Conservation (phyloP, 257 asterid species). For the Solanum ossicruentum region DNA sequence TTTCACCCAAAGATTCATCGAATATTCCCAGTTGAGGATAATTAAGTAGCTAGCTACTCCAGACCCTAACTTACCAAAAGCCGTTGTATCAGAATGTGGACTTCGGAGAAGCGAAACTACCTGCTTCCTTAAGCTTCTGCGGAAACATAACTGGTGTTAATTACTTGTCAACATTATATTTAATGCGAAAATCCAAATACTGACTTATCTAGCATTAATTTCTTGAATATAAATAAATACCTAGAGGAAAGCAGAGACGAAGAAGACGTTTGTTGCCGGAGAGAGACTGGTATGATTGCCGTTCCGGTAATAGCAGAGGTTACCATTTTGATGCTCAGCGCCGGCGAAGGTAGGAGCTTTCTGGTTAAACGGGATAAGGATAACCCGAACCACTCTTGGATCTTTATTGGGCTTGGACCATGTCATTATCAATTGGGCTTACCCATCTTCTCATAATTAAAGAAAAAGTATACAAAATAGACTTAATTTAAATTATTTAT, state of each 20-base stretch:
- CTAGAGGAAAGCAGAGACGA: slow-evolving; percentile 16
- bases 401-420: background rate
- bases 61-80: slow-evolving; percentile 20
- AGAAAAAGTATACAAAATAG: too few species aligned
- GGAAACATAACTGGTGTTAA: background rate
- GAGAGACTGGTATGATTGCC: slow-evolving; percentile 20
- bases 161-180: background rate
- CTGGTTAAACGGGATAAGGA: slow-evolving; percentile 1
- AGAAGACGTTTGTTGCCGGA: slow-evolving; percentile 9
- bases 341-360: background rate
- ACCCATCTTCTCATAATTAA: too few species aligned
- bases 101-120: slow-evolving; percentile 30
- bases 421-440: background rate
- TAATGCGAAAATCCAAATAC: background rate
- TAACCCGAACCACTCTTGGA: background rate
- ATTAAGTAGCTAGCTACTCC: background rate
- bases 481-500: too few species aligned
- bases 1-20: background rate
- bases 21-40: background rate
- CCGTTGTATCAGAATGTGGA: slow-evolving; percentile 42
- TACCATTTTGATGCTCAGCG: slow-evolving; percentile 21
- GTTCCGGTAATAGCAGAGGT: slow-evolving; percentile 58
- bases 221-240: slow-evolving; percentile 4
- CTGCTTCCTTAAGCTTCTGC: slow-evolving; percentile 34
- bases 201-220: background rate